Evolutionary conservation across 169 alveolate species (phyloP), one percentile per base, ranked within the genome.

Genomic region (Plasmodium inui): DNA sequence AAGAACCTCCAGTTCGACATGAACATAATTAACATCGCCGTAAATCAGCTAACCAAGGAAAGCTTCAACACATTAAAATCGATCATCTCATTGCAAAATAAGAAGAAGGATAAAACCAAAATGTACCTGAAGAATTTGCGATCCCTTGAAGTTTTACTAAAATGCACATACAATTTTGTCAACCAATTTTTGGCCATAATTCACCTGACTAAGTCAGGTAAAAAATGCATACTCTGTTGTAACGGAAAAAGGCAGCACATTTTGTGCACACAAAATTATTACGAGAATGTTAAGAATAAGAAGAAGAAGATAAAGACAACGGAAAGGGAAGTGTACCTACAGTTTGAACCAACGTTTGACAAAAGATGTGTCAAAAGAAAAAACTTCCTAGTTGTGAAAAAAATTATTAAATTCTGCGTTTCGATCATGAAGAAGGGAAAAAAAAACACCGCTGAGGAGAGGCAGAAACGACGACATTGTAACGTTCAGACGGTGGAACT

Each of bases 371-470:
- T 32, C 55, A 88, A 88, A 78, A 78, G 34, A 78, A 88, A 78
- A 41, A n/a, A 88, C 81, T 78, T 88, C n/a, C 9, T 78, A 22
- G 26, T 88, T 28, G n/a, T 88, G 5, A 88, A 88, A 74, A 88
- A 55, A 17, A 12, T 67, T 12, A 32, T 88, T 28, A 88, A 88
- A 44, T 78, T 78, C 44, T 34, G 41, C 22, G 76, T 88, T 32
- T 37, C 19, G 72, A 30, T 57, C 30, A 46, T 88, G 14, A 26
- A 30, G 70, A 39, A 39, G 9, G 22, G 19, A 17, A 53, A 57
- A 76, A 78, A 34, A 37, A 78, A 32, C 44, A 1, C 30, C 19
- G 30, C 53, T 2, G 79, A 53, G 81, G 81, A 34, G n/a, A 57
- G 34, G 73, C n/a, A 78, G 30, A 57, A 73, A 9, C 34, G 22